A percentile compares a stretch with the other conserved stretches of the same genome.
Conservation (phyloP, 345 rosid species). For the Gossypium thurberi region DNA sequence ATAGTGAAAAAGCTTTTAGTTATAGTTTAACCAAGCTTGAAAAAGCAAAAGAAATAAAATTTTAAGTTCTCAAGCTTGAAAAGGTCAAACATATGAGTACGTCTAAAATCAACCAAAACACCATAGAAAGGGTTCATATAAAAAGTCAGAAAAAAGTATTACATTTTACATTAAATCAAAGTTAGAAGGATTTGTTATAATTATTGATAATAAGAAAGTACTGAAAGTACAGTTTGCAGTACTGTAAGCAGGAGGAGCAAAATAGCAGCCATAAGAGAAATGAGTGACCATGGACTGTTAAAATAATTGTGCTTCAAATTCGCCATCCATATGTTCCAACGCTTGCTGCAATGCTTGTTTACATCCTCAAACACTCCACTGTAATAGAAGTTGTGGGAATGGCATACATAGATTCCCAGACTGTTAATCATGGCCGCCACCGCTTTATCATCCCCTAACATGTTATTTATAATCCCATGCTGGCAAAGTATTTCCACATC, state of each 20-base stretch:
- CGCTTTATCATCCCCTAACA: neutral
- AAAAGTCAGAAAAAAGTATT: no score
- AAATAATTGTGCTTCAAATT: constrained; percentile 10
- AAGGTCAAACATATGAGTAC: no score
- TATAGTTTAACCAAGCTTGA: no score
- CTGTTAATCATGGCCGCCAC: neutral
- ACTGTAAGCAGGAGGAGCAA: neutral
- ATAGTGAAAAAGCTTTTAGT: no score
- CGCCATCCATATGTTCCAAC: neutral
- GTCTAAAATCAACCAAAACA: no score
- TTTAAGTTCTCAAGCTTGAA: no score
- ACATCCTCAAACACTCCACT: neutral
- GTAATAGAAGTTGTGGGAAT: neutral
- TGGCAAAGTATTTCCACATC: neutral
- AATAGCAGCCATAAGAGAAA: neutral
- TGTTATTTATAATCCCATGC: neutral
- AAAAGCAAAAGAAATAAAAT: no score
- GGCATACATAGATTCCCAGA: neutral
- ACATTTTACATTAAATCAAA: no score
- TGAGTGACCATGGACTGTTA: constrained; percentile 1
- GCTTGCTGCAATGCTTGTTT: neutral
- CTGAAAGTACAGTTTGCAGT: neutral
- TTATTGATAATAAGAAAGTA: neutral
- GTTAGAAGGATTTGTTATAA: neutral
- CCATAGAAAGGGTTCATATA: no score